Base-by-base conservation (phyloP, 2,329 filamentous ascomycete genomes). In the Parafenestella ontariensis region DNA sequence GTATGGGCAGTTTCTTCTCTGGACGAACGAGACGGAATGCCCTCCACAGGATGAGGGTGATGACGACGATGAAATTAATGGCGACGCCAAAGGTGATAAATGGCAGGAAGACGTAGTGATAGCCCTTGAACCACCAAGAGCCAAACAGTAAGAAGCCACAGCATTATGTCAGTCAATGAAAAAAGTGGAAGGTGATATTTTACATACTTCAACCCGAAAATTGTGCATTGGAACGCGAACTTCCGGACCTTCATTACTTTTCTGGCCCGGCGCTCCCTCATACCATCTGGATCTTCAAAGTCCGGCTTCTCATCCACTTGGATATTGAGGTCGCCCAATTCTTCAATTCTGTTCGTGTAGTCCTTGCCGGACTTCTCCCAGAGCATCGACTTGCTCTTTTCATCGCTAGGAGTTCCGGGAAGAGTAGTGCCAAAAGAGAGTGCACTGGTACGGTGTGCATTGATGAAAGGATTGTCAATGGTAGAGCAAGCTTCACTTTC, bases 61-160 rank as follows among this genome's bases (percentile, higher is more conserved):
- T 58, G 0, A 75, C 70, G 56, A 80, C 81, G 60, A 79, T 77
- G 51, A 78, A 80, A 63, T 79, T 82, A 41, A 82, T 65, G 8
- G 51, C 42, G 1, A 59, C 56, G 9, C 52, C 54, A 21, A 49
- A 52, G 6, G 56, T 52, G 17, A 82, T 77, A 47, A 81, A 77
- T 48, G 79, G 74, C 58, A 79, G 78, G 58, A 77, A 78, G 15
- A 76, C 69, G 49, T 80, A 71, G 59, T 75, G 77, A 40, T 76
- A 79, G 5, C 52, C 45, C 23, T 51, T 54, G 52, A 54, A 59
- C 45, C 41, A 59, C 56, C 56, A 59, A 7, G 52, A 53, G 11
- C 52, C 49, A 17, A 59, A 59, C 5, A 59, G 33, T 20, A 59
- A 45, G 11, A 59, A 56, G 33, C 53, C 53, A 34, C 56, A 56